Conservation (phyloP, 176 grass and related monocot genomes). For the Neostapfia colusana region DNA sequence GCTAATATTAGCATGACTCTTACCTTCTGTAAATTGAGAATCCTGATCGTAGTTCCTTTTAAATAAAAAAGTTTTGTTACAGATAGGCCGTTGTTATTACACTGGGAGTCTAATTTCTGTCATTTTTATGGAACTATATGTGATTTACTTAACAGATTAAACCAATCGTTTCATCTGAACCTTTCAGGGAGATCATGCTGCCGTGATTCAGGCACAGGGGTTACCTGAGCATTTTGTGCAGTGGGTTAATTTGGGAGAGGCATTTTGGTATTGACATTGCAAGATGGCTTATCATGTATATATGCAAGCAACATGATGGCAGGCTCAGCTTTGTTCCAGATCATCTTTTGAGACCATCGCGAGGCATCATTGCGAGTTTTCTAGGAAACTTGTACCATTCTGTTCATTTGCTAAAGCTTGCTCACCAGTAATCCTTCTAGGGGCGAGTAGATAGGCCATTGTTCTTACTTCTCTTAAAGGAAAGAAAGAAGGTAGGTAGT, state of each 20-base stretch:
- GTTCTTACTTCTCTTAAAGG: conserved; percentile 40
- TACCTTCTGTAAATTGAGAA: neutral
- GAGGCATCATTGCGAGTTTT: conserved; percentile 32
- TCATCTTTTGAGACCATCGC: conserved; percentile 19
- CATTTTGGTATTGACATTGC: conserved; percentile 62
- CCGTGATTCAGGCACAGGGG: conserved; percentile 38
- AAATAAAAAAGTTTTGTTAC: neutral
- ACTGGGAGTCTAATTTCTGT: neutral
- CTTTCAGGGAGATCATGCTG: conserved; percentile 39
- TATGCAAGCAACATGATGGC: conserved; percentile 30
- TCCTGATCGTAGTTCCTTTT: neutral
- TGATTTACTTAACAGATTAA: conserved; percentile 16
- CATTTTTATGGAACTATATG: conserved; percentile 18
- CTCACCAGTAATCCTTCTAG: conserved; percentile 34
- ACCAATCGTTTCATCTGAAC: conserved; percentile 28
- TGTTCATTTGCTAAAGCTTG: conserved; percentile 52
- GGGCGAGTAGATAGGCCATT: conserved; percentile 50
- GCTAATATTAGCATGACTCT: neutral
- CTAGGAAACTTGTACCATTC: conserved; percentile 53
- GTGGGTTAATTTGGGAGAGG: conserved; percentile 60
- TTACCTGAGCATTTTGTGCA: conserved; percentile 56
- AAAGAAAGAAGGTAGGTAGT: conserved; percentile 54
- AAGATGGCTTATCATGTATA: conserved; percentile 35
- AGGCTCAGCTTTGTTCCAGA: conserved; percentile 20
- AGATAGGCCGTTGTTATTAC: neutral